A percentile compares a stretch with the other conserved stretches of the same genome.
Evolutionary conservation across 352 stramenopile genomes (phyloP).

Genomic region (Saprolegnia parasitica): DNA sequence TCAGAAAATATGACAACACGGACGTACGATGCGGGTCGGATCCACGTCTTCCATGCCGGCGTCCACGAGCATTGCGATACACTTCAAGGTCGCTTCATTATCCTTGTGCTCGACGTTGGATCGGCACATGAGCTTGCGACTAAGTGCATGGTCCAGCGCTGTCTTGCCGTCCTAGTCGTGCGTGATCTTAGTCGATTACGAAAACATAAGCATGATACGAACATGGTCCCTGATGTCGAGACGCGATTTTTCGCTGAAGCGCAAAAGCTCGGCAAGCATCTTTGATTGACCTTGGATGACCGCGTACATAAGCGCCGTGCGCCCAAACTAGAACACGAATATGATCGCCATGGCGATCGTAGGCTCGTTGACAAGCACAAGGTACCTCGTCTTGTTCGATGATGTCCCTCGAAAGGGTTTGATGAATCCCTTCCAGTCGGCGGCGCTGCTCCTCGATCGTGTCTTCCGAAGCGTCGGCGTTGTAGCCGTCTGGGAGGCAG

Average conservation of each 20-base stretch:
- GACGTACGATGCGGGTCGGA: conserved; percentile 4
- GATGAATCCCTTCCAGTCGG: background rate
- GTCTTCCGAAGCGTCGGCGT: background rate
- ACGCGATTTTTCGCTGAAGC: background rate
- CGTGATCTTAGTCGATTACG: background rate
- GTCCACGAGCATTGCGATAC: conserved; percentile 5
- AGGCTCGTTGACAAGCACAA: background rate
- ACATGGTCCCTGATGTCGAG: conserved; percentile 11
- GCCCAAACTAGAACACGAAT: background rate
- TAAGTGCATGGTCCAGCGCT: conserved; percentile 7
- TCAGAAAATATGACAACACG: no score
- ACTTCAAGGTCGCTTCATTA: conserved; percentile 2
- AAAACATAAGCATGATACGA: no score
- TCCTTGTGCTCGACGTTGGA: conserved; percentile 2
- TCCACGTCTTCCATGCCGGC: background rate
- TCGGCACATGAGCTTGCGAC: background rate
- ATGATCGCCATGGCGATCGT: no score
- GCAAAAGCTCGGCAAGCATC: background rate
- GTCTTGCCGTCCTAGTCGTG: conserved; percentile 1
- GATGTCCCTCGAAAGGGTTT: background rate
- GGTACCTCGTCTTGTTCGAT: background rate
- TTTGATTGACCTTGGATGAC: background rate
- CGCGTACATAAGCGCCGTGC: conserved; percentile 10
- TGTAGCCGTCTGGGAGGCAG: conserved; percentile 1
- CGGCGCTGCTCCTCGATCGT: conserved; percentile 4